Conservation (phyloP, 2,329 filamentous ascomycete species). For the Penicillium expansum region DNA sequence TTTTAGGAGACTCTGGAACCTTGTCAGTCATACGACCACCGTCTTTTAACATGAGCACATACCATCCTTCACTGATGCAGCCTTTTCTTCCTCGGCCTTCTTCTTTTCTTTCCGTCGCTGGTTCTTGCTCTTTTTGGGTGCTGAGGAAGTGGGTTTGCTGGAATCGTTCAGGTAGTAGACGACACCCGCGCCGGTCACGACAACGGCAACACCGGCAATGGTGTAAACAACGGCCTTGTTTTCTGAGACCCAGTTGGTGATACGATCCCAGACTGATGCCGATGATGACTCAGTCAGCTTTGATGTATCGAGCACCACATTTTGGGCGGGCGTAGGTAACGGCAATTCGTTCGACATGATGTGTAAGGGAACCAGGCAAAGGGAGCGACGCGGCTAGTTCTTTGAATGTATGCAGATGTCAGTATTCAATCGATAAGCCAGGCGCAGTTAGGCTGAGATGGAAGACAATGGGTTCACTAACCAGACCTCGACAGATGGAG, state of each 20-base stretch:
- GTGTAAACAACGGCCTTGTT: constrained; percentile 96
- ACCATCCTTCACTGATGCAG: constrained; percentile 40
- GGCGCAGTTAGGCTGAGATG: constrained; percentile 1
- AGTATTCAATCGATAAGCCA: constrained; percentile 9
- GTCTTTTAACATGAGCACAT: constrained; percentile 23
- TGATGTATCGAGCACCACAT: constrained; percentile 42
- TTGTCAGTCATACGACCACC: constrained; percentile 17
- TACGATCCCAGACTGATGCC: constrained; percentile 79
- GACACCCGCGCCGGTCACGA: constrained; percentile 85
- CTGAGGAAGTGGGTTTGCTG: constrained; percentile 39
- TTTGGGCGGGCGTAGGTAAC: constrained; percentile 36
- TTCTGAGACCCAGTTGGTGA: constrained; percentile 89
- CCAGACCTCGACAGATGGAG: constrained; percentile 28
- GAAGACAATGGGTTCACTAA: constrained; percentile 7
- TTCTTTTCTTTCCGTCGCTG: constrained; percentile 74
- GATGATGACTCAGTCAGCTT: constrained; percentile 49
- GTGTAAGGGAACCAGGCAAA: constrained; percentile 26
- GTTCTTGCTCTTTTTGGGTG: constrained; percentile 76
- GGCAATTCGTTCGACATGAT: constrained; percentile 43
- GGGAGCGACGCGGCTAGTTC: constrained; percentile 18
- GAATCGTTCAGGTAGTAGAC: constrained; percentile 79
- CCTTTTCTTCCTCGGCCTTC: constrained; percentile 53
- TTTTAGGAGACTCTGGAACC: constrained; percentile 38
- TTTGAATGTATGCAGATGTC: background rate
- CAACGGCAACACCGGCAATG: constrained; percentile 87